Evolutionary conservation across 257 asterid species (phyloP), one percentile per base, ranked within the genome.

Genomic region (Coffea canephora): DNA sequence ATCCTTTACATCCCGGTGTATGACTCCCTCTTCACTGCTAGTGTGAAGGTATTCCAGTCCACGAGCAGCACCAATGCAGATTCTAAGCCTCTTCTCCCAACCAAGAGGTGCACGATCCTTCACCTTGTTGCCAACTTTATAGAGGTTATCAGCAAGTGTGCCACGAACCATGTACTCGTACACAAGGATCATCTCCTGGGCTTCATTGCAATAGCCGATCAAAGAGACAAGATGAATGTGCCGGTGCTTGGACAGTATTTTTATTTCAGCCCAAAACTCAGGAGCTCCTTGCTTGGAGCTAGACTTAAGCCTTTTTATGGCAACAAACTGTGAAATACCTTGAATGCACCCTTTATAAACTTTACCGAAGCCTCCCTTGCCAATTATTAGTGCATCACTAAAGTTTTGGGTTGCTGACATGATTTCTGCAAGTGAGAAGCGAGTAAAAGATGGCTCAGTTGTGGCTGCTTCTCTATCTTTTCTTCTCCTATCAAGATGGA

Each of bases 21-120:
- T 73, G 55, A 79, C 2, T 61, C 57, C 83, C 19, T 6, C 9
- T 79, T 64, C 66, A 64, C 31, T 73, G 15, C 83, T 72, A 31
- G 74, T 79, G 57, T 79, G 83, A 64, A 79, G 83, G 41, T 79
- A 79, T 34, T 73, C 83, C 3, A 79, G 74, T 13, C 83, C 83
- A 34, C 78, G 78, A 59, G 83, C 83, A 73, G 78, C 68, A 48
- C 78, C 83, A 64, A 79, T 79, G 78, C 78, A 73, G 9, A 79
- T 79, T 19, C 27, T 73, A 23, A 79, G 78, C 83, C 83, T 64
- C 34, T 61, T 48, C n/a, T 79, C 69, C 83, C 83, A 79, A 31
- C 67, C 34, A 8, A 79, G 74, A 64, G 55, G 57, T 8, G 73
- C n/a, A 21, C 46, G 55, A 23, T 67, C 61, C n/a, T 39, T 41